Evolutionary conservation across 164 flowering plant species (phyloP).

Genomic region (Houttuynia cordata): DNA sequence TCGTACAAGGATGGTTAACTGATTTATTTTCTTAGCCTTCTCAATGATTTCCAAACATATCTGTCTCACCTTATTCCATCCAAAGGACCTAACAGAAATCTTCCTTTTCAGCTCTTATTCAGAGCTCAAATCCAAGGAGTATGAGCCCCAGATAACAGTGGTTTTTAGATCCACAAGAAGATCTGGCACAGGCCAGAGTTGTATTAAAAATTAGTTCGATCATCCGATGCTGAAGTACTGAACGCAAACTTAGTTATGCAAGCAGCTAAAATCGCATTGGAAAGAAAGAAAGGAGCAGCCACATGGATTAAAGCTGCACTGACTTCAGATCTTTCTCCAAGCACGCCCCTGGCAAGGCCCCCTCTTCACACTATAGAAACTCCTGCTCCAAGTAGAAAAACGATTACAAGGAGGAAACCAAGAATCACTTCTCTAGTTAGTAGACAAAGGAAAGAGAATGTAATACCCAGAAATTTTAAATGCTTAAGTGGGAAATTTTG

Average conservation of each 20-base stretch:
- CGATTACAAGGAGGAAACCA: conserved; percentile 11
- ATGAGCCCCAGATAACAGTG: conserved; percentile 25
- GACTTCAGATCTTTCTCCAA: conserved; percentile 44
- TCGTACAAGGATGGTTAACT: too few relatives aligned
- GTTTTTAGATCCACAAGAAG: conserved; percentile 38
- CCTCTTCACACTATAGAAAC: not conserved
- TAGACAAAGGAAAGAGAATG: conserved; percentile 10
- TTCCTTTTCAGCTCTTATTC: conserved; percentile 31
- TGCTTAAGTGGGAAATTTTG: too few relatives aligned
- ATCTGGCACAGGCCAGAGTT: conserved; percentile 21
- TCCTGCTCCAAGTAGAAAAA: conserved; percentile 8
- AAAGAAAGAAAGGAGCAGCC: conserved; percentile 43
- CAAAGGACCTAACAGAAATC: not conserved
- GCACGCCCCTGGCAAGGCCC: conserved; percentile 8
- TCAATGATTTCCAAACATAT: too few relatives aligned
- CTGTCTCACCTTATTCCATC: too few relatives aligned
- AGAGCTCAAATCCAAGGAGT: conserved; percentile 28
- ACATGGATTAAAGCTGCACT: conserved; percentile 57
- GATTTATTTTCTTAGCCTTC: too few relatives aligned
- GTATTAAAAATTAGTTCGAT: conserved; percentile 25
- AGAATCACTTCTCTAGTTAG: conserved; percentile 8
- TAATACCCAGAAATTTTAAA: too few relatives aligned
- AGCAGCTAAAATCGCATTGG: conserved; percentile 22
- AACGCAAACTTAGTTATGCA: conserved; percentile 21
- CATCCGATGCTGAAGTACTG: conserved; percentile 12